phyloP scores from a whole-genome alignment of 345 rosid genomes.

The Dovyalis caffra region DNA sequence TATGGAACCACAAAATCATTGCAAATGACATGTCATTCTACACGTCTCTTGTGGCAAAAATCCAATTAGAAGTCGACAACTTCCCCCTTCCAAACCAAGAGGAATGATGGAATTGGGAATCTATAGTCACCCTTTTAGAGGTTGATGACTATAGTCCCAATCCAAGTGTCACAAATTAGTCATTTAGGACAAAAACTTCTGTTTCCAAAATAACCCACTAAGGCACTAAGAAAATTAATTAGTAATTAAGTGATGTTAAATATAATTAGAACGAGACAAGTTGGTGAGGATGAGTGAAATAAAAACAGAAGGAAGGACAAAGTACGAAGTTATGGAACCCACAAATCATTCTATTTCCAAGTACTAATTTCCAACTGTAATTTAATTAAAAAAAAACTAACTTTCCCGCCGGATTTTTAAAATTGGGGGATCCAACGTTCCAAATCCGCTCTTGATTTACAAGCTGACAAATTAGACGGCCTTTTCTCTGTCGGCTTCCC shows the following conservation, averaged over 20 bases:
- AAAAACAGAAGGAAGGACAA: constrained; percentile 42
- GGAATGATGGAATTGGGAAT: constrained; percentile 12
- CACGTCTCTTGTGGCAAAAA: background rate
- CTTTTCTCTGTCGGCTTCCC: constrained; percentile 39
- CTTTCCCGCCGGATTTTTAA: constrained; percentile 23
- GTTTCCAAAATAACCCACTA: background rate
- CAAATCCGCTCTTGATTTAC: constrained; percentile 10
- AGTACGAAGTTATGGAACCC: constrained; percentile 29
- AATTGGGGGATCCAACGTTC: constrained; percentile 20
- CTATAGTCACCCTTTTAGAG: background rate
- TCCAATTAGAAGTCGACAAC: background rate
- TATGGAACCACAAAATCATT: too few relatives aligned
- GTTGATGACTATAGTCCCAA: background rate
- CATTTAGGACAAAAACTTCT: background rate
- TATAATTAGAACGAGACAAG: background rate
- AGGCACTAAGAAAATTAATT: background rate
- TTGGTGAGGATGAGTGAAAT: background rate
- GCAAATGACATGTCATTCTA: background rate
- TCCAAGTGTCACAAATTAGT: constrained; percentile 20
- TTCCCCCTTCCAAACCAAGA: background rate
- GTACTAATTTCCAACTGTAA: constrained; percentile 32
- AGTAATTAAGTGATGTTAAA: background rate
- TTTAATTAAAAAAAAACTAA: constrained; percentile 8
- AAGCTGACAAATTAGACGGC: constrained; percentile 44
- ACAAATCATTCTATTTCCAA: constrained; percentile 39